Percentiles rank a stretch among this genome's conserved stretches.
These are phyloP conservation scores for Alternaria ethzedia DNA, from an alignment of 2,329 filamentous ascomycete species.

Conservation along the genomic window DNA sequence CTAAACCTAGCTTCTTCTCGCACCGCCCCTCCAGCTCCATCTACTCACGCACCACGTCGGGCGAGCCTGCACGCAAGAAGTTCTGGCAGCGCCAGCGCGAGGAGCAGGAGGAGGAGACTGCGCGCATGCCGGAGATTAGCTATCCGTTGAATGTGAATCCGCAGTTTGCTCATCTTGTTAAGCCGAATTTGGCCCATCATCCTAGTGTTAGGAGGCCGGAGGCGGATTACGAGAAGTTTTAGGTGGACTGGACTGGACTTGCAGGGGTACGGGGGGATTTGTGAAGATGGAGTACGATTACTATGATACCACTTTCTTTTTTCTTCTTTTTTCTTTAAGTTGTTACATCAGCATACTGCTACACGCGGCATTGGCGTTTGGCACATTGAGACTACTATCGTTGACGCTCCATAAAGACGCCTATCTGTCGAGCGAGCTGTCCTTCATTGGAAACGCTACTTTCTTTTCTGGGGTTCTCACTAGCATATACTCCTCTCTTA, in stretches of 20 bases:
- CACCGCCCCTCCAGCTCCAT: constrained; percentile 40
- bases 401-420: neutral
- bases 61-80: constrained; percentile 34
- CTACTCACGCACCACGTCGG: constrained; percentile 44
- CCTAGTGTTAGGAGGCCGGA: constrained; percentile 46
- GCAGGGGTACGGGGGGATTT: neutral
- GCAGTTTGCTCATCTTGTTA: constrained; percentile 61
- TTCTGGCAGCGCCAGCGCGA: constrained; percentile 40
- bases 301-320: constrained; percentile 45
- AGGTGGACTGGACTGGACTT: neutral
- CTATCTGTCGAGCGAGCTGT: constrained; percentile 8
- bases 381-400: neutral
- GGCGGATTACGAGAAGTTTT: constrained; percentile 39
- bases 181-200: constrained; percentile 65
- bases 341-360: constrained; percentile 12
- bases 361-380: constrained; percentile 11
- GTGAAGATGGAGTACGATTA: constrained; percentile 5
- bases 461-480: neutral
- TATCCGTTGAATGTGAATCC: constrained; percentile 60
- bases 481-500: neutral
- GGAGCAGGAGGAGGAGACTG: constrained; percentile 50
- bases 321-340: constrained; percentile 9
- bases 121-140: constrained; percentile 61
- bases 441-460: neutral
- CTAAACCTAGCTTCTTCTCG: constrained; percentile 30